Percentiles rank a stretch among this genome's conserved stretches.
phyloP scores from a whole-genome alignment of 2,329 filamentous ascomycete genomes.

The Apiospora kogelbergensis region DNA sequence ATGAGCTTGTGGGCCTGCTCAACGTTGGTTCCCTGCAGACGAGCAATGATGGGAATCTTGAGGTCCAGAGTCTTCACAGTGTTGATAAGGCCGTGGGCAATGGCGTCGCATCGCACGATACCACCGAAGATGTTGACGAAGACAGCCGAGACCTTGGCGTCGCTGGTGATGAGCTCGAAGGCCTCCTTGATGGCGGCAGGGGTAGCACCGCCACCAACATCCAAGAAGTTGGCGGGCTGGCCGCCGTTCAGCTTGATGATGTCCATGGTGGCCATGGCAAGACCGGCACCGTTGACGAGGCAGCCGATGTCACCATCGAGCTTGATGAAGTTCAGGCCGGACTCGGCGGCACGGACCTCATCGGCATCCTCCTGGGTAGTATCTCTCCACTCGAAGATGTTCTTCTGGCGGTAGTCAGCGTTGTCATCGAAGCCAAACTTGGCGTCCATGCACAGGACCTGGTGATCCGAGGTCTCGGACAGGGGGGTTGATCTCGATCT shows the following conservation, averaged over 20 bases:
- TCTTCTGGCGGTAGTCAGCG: slow-evolving; percentile 96
- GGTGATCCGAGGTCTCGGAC: slow-evolving; percentile 95
- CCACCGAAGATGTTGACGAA: slow-evolving; percentile 99
- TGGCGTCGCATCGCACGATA: slow-evolving; percentile 97
- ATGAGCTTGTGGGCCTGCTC: slow-evolving; percentile 89
- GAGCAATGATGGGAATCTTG: slow-evolving; percentile 93
- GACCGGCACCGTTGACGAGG: slow-evolving; percentile 96
- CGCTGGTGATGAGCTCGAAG: slow-evolving; percentile 97
- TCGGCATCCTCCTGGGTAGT: slow-evolving; percentile 94
- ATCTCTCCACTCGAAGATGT: slow-evolving; percentile 92
- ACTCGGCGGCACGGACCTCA: slow-evolving; percentile 94
- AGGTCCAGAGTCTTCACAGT: slow-evolving; percentile 95
- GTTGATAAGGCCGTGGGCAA: slow-evolving; percentile 92
- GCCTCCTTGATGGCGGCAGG: slow-evolving; percentile 95
- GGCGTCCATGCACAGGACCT: slow-evolving; percentile 98
- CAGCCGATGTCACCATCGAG: slow-evolving; percentile 99
- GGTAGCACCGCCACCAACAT: slow-evolving; percentile 96
- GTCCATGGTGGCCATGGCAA: slow-evolving; percentile 99
- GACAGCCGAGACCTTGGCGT: slow-evolving; percentile 96
- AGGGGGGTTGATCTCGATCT: slow-evolving; percentile 99
- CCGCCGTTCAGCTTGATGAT: slow-evolving; percentile 99
- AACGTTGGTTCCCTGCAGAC: slow-evolving; percentile 98
- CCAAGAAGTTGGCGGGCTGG: slow-evolving; percentile 95
- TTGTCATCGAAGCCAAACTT: slow-evolving; percentile 99
- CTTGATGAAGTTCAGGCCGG: slow-evolving; percentile 99